Conservation (phyloP, 495 filamentous ascomycete species). For the Aeminium ludgeri region DNA sequence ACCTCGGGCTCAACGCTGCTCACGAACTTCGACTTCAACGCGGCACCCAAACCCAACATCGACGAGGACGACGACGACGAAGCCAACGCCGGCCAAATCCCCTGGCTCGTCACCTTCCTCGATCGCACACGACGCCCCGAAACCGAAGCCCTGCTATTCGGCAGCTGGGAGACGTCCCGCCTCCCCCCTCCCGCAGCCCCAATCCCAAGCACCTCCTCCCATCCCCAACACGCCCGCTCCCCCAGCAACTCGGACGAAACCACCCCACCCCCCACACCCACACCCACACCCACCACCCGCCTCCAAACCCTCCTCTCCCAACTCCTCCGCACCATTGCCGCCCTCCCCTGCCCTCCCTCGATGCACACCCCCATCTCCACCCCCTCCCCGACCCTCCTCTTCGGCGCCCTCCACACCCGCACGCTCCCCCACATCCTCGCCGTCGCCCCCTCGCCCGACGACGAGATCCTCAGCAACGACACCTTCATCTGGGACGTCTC, state of each 20-base stretch:
- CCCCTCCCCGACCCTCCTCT: conserved; percentile 9
- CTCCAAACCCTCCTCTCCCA: too few species aligned
- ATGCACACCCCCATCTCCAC: too few species aligned
- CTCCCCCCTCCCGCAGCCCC: too few species aligned
- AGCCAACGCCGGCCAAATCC: neutral
- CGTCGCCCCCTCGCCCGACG: too few species aligned
- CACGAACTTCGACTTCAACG: conserved; percentile 3
- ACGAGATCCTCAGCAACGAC: too few species aligned
- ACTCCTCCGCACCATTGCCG: too few species aligned
- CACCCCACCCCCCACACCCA: too few species aligned
- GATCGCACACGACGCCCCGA: conserved; percentile 24
- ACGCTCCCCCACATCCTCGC: conserved; percentile 4
- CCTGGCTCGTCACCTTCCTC: conserved; percentile 20
- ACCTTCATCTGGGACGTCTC: conserved; percentile 13
- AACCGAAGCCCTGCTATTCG: conserved; percentile 23
- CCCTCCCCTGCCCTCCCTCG: too few species aligned
- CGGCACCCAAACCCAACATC: conserved; percentile 8
- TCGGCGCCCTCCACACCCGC: conserved; percentile 9
- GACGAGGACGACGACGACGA: neutral
- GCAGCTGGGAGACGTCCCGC: conserved; percentile 19
- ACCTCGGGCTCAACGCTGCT: conserved; percentile 6
- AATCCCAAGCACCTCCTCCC: too few species aligned
- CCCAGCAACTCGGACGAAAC: neutral
- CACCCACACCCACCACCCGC: too few species aligned
- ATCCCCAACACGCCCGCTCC: too few species aligned